phyloP scores from a whole-genome alignment of 805 yeast genomes.

The Saturnispora serradocipensis region DNA sequence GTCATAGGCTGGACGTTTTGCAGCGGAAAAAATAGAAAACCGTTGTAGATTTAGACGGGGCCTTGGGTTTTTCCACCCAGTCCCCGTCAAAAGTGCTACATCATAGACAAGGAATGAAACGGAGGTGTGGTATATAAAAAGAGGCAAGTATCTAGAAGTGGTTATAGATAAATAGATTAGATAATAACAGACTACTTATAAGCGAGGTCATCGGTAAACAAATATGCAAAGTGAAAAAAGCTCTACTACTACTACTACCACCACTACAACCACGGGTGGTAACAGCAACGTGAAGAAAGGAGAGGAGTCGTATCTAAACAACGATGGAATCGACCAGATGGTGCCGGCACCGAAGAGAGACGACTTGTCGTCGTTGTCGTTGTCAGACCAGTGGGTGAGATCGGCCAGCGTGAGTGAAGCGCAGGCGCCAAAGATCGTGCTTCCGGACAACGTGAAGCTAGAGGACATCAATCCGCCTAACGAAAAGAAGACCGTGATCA shows the following conservation, averaged over 20 bases:
- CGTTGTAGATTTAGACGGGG: not conserved
- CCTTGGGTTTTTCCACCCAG: not conserved
- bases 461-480: slow-evolving; percentile 19
- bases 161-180: not conserved
- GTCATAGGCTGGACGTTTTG: not conserved
- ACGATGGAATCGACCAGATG: slow-evolving; percentile 63
- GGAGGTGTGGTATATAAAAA: not conserved
- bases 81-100: not conserved
- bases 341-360: slow-evolving; percentile 54
- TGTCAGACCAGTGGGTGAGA: slow-evolving; percentile 60
- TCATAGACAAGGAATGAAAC: not conserved
- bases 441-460: not conserved
- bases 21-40: not conserved
- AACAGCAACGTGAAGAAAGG: not conserved
- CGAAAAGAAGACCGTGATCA: slow-evolving; percentile 45
- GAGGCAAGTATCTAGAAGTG: not conserved
- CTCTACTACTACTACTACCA: slow-evolving; percentile 7
- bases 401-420: slow-evolving; percentile 30
- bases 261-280: slow-evolving; percentile 10
- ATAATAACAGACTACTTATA: no score
- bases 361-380: slow-evolving; percentile 55
- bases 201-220: not conserved
- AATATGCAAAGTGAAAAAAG: not conserved
- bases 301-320: slow-evolving; percentile 47
- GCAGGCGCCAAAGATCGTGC: slow-evolving; percentile 15